These are phyloP conservation scores for Rugosomyces carneus DNA, from an alignment of 1,284 basidiomycete species.

Conservation along the genomic window DNA sequence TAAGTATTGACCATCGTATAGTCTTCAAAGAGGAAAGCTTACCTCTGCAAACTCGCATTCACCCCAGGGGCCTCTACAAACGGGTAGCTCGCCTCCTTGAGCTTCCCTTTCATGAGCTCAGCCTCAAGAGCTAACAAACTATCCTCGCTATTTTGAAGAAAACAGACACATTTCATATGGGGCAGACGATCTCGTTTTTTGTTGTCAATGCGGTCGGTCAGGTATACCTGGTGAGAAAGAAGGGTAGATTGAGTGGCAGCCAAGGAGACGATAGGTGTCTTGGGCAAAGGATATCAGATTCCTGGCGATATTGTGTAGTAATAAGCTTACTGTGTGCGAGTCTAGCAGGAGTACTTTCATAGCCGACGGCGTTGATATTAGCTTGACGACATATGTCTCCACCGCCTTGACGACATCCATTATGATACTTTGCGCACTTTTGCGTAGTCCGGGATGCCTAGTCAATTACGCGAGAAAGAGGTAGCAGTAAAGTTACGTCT, in stretches of 20 bases:
- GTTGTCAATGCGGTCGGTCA: conserved; percentile 97
- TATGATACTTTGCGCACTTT: background rate
- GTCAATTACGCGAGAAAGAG: no score
- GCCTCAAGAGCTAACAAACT: conserved; percentile 79
- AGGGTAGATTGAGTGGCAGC: conserved; percentile 93
- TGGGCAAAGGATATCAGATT: conserved; percentile 4
- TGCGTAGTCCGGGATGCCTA: background rate
- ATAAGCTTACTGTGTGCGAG: conserved; percentile 75
- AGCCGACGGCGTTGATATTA: conserved; percentile 79
- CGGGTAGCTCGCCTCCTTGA: conserved; percentile 88
- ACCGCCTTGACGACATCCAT: conserved; percentile 98
- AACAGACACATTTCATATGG: conserved; percentile 96
- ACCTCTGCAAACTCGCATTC: conserved; percentile 68
- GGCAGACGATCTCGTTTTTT: conserved; percentile 82
- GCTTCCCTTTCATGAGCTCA: conserved; percentile 84
- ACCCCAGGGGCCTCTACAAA: conserved; percentile 72
- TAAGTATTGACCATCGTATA: conserved; percentile 2
- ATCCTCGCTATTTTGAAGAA: conserved; percentile 76
- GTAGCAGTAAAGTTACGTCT: no score
- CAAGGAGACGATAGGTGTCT: conserved; percentile 97
- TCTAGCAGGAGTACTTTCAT: conserved; percentile 99
- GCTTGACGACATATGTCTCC: conserved; percentile 88
- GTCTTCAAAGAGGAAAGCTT: conserved; percentile 9
- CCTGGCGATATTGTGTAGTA: conserved; percentile 3
- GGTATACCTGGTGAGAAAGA: conserved; percentile 94